phyloP scores from a whole-genome alignment of 441 rosid species.

The Euphorbia celastroides region DNA sequence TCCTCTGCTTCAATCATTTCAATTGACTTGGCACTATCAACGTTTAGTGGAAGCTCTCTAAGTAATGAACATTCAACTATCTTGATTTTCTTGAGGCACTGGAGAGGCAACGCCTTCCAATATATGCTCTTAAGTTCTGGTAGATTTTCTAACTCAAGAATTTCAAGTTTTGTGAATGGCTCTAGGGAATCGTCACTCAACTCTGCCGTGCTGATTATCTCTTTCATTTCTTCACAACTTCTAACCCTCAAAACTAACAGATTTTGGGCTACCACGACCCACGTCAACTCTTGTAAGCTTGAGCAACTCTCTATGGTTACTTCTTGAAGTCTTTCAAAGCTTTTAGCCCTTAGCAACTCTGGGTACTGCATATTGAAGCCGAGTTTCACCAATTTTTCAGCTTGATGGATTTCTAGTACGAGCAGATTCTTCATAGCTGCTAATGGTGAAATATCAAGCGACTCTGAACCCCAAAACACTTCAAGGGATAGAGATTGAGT shows the following conservation, averaged over 20 bases:
- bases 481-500: slow-evolving; percentile 4
- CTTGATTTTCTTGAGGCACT: neutral
- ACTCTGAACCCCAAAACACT: neutral
- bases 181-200: neutral
- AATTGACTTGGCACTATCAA: neutral
- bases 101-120: neutral
- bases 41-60: slow-evolving; percentile 9
- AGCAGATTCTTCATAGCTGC: neutral
- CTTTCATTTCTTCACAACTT: slow-evolving; percentile 1
- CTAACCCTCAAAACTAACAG: neutral
- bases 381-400: neutral
- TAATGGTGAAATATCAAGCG: neutral
- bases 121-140: slow-evolving; percentile 3
- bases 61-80: slow-evolving; percentile 10
- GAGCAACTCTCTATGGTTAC: slow-evolving; percentile 4
- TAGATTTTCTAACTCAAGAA: neutral
- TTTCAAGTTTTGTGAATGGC: slow-evolving; percentile 3
- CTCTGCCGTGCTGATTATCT: neutral
- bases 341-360: neutral
- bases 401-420: neutral
- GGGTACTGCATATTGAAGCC: neutral
- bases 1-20: slow-evolving; percentile 7
- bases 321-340: neutral
- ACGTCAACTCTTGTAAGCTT: slow-evolving; percentile 6
- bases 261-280: slow-evolving; percentile 6